Conservation (phyloP, 495 filamentous ascomycete species). For the Glutinoglossum americanum region DNA sequence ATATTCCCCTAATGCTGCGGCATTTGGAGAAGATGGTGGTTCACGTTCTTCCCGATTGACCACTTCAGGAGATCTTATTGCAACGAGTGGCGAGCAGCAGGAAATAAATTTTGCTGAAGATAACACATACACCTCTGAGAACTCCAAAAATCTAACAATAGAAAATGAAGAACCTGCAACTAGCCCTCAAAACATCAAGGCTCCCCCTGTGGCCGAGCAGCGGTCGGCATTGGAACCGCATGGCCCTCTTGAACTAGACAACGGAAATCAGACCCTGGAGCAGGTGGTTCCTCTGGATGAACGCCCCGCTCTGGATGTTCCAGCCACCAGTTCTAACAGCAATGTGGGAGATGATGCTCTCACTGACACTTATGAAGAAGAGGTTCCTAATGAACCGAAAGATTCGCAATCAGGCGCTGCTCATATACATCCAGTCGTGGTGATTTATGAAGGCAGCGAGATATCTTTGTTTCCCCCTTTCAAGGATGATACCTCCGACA, state of each 20-base stretch:
- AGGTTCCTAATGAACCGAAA: neutral
- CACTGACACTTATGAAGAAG: neutral
- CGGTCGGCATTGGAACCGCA: neutral
- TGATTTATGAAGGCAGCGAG: constrained; percentile 42
- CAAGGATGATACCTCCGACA: constrained; percentile 40
- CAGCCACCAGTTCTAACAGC: neutral
- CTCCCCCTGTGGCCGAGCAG: neutral
- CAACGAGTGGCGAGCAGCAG: neutral
- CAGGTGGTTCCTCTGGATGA: neutral
- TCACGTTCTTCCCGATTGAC: neutral
- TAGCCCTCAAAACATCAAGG: neutral
- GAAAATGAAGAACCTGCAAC: neutral
- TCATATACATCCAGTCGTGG: constrained; percentile 29
- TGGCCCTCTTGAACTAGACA: neutral
- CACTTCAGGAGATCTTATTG: neutral
- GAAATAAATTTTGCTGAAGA: neutral
- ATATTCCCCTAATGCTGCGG: neutral
- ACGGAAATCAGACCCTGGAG: neutral
- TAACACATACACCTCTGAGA: neutral
- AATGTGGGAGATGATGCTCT: neutral
- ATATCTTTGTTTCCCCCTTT: constrained; percentile 51
- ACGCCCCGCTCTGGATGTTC: neutral
- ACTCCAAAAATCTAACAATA: neutral
- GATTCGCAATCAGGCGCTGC: neutral
- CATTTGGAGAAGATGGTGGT: neutral